Percentiles rank a stretch among this genome's conserved stretches.
These are phyloP conservation scores for Cytospora piceae DNA, from an alignment of 2,329 filamentous ascomycete species.

Conservation along the genomic window DNA sequence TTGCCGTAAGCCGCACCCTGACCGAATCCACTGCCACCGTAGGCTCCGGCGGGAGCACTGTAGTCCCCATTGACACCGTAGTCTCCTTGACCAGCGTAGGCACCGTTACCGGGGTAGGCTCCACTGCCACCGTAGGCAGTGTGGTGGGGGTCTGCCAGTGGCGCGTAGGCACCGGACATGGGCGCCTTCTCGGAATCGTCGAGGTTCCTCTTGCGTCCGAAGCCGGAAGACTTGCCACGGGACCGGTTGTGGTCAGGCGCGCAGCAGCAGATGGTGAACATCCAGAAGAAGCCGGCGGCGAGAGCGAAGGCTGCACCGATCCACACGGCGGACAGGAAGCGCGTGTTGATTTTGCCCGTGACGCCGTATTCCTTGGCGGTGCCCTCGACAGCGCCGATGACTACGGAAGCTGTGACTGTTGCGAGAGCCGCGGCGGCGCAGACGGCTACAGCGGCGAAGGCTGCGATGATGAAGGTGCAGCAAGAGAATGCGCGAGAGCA, in stretches of 20 bases:
- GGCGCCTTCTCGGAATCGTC: constrained; percentile 51
- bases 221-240: constrained; percentile 32
- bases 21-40: constrained; percentile 36
- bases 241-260: constrained; percentile 56
- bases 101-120: constrained; percentile 41
- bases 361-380: constrained; percentile 74
- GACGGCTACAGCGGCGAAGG: constrained; percentile 58
- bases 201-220: constrained; percentile 38
- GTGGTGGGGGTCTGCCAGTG: constrained; percentile 46
- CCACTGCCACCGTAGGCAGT: constrained; percentile 27
- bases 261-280: constrained; percentile 91
- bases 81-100: constrained; percentile 45
- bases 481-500: constrained; percentile 83
- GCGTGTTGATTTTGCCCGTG: constrained; percentile 65
- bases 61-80: constrained; percentile 17
- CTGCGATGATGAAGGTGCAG: constrained; percentile 76
- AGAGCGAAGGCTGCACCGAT: constrained; percentile 78
- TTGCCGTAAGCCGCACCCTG: constrained; percentile 9
- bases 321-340: constrained; percentile 76
- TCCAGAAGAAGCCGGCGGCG: constrained; percentile 83
- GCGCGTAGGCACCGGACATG: constrained; percentile 50
- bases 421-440: constrained; percentile 72
- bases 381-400: constrained; percentile 69
- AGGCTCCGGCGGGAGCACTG: constrained; percentile 34
- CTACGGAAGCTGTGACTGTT: constrained; percentile 72